Base-by-base conservation (phyloP, 495 filamentous ascomycete species). In the Annulohypoxylon stygium region DNA sequence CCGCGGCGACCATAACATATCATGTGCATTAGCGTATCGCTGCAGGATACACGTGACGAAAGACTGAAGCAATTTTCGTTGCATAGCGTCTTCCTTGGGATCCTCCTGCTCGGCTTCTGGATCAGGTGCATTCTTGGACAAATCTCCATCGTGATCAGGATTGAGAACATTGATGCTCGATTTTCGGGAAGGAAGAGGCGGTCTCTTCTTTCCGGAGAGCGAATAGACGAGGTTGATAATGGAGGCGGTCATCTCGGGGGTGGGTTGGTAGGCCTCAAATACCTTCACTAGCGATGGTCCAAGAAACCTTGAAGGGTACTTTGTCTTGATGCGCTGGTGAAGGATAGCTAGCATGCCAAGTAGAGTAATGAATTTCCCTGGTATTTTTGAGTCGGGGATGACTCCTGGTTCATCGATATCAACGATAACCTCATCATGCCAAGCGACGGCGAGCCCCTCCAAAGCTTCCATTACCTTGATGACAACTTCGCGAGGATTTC, bases 401-500 rank as follows among this genome's bases (percentile, higher is more conserved):
- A 62, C 63, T 54, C 51, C 75, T 9, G 77, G 76, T 8, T 73
- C 58, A 6, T 72, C 75, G 18, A 76, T 71, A 4, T 82, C 80
- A 2, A 82, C 83, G 2, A 83, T 78, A 0, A 83, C 82, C 1
- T 88, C 85, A 2, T 85, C 84, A 10, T 88, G 84, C 64, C 61
- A 78, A 37, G 93, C 81, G 37, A 84, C 74, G 73, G 90, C 83
- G 64, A 96, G 81, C 6, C 88, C 79, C 26, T 84, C 84, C 33
- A 90, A 78, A 1, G 86, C 87, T 75, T 97, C 93, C 36, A 93
- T 91, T 7, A 95, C 89, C 66, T 97, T 96, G 67, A 99, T 83
- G 45, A 97, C 92, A 41, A 98, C 96, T 77, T 99, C 96, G 61
- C 96, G 85, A 0, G 96, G 97, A 74, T 98, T 99, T 23, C 96